Percentiles rank a stretch among this genome's conserved stretches.
phyloP scores from a whole-genome alignment of 2,329 filamentous ascomycete genomes.

The Ciborinia camelliae region DNA sequence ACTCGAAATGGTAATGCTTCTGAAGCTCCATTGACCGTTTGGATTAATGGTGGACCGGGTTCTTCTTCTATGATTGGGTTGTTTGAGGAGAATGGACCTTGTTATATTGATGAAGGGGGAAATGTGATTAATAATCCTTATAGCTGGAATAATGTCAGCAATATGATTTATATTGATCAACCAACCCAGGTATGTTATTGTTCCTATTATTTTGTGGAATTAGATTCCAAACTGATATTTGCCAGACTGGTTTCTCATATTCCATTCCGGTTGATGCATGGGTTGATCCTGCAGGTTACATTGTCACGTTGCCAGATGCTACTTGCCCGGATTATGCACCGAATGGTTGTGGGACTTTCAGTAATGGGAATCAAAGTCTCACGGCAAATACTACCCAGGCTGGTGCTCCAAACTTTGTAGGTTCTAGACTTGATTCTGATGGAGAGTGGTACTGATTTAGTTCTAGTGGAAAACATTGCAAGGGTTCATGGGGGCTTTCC shows the following conservation, averaged over 20 bases:
- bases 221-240: neutral
- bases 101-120: conserved; percentile 40
- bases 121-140: conserved; percentile 45
- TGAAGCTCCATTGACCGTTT: conserved; percentile 53
- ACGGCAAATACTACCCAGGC: conserved; percentile 51
- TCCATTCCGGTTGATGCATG: conserved; percentile 31
- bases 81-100: conserved; percentile 57
- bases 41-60: conserved; percentile 65
- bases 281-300: conserved; percentile 23
- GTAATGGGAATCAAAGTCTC: conserved; percentile 47
- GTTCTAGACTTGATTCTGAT: neutral
- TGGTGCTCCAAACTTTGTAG: conserved; percentile 56
- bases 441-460: neutral
- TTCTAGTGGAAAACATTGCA: conserved; percentile 51
- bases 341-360: conserved; percentile 54
- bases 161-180: conserved; percentile 44
- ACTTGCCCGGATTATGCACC: conserved; percentile 51
- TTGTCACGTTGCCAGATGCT: conserved; percentile 45
- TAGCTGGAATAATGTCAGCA: conserved; percentile 59
- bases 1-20: conserved; percentile 45
- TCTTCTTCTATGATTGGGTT: conserved; percentile 61
- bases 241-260: conserved; percentile 40
- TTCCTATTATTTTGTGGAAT: neutral
- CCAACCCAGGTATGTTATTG: conserved; percentile 29
- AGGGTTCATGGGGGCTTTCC: conserved; percentile 61